Evolutionary conservation across 352 stramenopile species (phyloP).

Genomic region (Globisporangium cylindrosporum): DNA sequence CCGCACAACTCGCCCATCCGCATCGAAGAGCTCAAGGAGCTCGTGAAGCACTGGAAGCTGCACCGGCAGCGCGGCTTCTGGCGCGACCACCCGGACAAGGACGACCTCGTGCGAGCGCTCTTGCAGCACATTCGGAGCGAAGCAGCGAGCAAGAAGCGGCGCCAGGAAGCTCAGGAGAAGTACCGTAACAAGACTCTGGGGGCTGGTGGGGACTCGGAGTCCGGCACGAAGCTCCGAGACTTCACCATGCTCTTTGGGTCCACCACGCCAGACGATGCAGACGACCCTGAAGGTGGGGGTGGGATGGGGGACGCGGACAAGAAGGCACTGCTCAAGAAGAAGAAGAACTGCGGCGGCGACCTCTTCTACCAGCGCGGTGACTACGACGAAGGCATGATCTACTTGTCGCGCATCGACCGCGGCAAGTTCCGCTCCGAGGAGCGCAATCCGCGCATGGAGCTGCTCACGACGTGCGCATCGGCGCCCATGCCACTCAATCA

Average conservation of each 20-base stretch:
- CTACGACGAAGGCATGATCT: conserved; percentile 86
- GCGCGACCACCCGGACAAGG: conserved; percentile 88
- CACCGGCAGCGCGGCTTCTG: conserved; percentile 88
- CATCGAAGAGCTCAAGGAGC: conserved; percentile 89
- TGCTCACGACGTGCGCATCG: conserved; percentile 41
- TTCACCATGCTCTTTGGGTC: conserved; percentile 57
- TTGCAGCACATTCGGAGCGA: conserved; percentile 85
- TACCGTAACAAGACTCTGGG: conserved; percentile 45
- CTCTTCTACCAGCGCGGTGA: conserved; percentile 84
- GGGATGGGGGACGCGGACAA: conserved; percentile 15
- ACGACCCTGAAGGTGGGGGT: background rate
- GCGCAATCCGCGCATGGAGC: conserved; percentile 51
- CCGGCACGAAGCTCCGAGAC: conserved; percentile 40
- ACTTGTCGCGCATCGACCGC: conserved; percentile 78
- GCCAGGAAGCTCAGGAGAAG: conserved; percentile 79
- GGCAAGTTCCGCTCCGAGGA: conserved; percentile 56
- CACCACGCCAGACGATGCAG: conserved; percentile 1
- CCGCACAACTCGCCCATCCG: conserved; percentile 84
- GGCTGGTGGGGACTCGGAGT: conserved; percentile 18
- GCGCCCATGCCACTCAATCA: conserved; percentile 45
- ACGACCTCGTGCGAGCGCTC: conserved; percentile 84
- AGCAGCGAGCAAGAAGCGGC: conserved; percentile 72
- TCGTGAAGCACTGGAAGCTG: conserved; percentile 91
- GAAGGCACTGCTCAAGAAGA: conserved; percentile 22
- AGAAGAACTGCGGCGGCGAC: conserved; percentile 59